These are phyloP conservation scores for Globisporangium spiculum DNA, from an alignment of 352 stramenopile genomes.

Conservation along the genomic window DNA sequence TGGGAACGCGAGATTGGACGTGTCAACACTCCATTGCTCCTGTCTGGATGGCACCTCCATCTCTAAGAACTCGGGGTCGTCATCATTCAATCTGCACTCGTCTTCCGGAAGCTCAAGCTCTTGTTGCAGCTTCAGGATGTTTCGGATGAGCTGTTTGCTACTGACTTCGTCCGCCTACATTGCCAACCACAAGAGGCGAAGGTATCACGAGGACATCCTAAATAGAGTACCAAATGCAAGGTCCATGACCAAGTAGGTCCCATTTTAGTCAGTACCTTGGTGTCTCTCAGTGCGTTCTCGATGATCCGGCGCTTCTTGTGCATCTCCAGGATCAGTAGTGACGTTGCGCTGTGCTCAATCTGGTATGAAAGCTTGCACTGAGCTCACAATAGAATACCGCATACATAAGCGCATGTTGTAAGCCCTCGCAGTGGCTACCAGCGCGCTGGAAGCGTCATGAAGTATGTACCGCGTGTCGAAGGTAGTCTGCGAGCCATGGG, in stretches of 20 bases:
- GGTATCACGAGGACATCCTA: neutral
- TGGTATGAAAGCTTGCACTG: slow-evolving; percentile 64
- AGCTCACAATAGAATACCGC: neutral
- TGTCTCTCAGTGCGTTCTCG: slow-evolving; percentile 47
- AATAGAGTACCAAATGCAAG: too few species aligned
- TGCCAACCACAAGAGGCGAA: neutral
- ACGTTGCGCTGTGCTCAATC: slow-evolving; percentile 36
- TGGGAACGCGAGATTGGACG: slow-evolving; percentile 25
- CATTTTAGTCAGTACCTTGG: slow-evolving; percentile 23
- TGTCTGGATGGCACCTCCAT: slow-evolving; percentile 31
- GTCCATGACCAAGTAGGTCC: neutral
- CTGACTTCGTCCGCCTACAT: slow-evolving; percentile 32
- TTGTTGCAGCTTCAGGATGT: slow-evolving; percentile 32
- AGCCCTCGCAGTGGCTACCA: too few species aligned
- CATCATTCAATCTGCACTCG: slow-evolving; percentile 29
- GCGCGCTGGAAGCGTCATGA: neutral
- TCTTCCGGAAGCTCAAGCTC: slow-evolving; percentile 35
- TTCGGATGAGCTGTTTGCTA: slow-evolving; percentile 46
- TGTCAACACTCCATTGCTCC: slow-evolving; percentile 52
- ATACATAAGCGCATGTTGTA: neutral
- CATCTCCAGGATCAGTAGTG: slow-evolving; percentile 57
- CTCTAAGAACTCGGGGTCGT: slow-evolving; percentile 39
- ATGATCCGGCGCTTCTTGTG: slow-evolving; percentile 70
- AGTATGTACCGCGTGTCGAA: slow-evolving; percentile 39
- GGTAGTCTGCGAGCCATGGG: slow-evolving; percentile 55